Evolutionary conservation across 768 basidiomycete species (phyloP), one percentile per base, ranked within the genome.

Genomic region (Brasilioporus rufonigricans): DNA sequence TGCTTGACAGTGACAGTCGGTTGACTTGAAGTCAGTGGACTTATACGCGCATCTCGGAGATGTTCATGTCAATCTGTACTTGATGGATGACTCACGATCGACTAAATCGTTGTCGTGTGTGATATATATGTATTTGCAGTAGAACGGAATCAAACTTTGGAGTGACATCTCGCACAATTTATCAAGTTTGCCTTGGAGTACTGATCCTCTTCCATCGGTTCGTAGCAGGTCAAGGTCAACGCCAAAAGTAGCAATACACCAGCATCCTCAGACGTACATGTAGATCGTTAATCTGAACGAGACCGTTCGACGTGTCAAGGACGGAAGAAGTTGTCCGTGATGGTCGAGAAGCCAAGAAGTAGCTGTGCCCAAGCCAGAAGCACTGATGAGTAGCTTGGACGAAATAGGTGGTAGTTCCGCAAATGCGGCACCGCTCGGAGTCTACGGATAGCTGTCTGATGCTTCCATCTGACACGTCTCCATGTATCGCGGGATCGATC

Each of bases 351-450:
- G 38, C 9, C 36, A 36, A 47, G 57, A 56, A 53, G 12, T 27
- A 40, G 35, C 13, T n/a, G n/a, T n/a, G 45, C 1, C 11, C 56
- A 61, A 56, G 54, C 21, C n/a, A 56, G 64, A 65, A 65, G 64
- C 58, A 54, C 24, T 3, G 27, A 31, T 27, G 14, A 5, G 21
- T 11, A 21, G 40, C 31, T 56, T 35, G 12, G n/a, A 21, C 46
- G 13, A 29, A 48, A 38, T 23, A 18, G 27, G 41, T 18, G 49
- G 35, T 29, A 24, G 38, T 47, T 50, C 51, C 33, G 32, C 24
- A 26, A 45, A 39, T 46, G 61, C 58, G 55, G 63, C 11, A 48
- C 61, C 61, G 61, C 48, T 55, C 44, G 38, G 41, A 48, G 40
- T 33, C 51, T 47, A 32, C 38, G 14, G 38, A 48, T 10, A 18